phyloP scores from a whole-genome alignment of 2,329 filamentous ascomycete genomes.

The Westerdykella aurantiaca region DNA sequence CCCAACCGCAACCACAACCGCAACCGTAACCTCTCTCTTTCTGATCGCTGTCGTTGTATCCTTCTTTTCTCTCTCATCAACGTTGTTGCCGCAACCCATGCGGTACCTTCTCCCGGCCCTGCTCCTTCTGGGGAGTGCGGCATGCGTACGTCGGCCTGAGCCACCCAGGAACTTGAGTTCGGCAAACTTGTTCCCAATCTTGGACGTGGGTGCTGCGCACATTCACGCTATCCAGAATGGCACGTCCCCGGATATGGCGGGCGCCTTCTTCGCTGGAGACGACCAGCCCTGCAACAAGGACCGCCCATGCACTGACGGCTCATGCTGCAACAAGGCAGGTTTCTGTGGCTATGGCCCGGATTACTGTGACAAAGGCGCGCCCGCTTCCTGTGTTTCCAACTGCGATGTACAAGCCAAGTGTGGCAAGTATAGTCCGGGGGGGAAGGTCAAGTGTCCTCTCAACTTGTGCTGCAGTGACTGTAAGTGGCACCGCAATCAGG shows the following conservation, averaged over 20 bases:
- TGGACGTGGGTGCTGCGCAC: neutral
- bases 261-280: neutral
- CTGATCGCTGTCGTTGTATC: neutral
- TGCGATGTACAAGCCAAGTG: conserved; percentile 35
- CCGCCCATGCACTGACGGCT: neutral
- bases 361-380: conserved; percentile 1
- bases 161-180: neutral
- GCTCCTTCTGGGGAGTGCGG: neutral
- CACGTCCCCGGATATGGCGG: neutral
- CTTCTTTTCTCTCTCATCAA: neutral
- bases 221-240: neutral
- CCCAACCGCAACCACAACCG: neutral
- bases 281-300: neutral
- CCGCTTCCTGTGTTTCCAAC: conserved; percentile 15
- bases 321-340: conserved; percentile 1
- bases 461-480: conserved; percentile 12
- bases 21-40: neutral
- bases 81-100: neutral
- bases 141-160: neutral
- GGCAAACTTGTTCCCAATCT: neutral
- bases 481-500: neutral
- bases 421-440: conserved; percentile 18
- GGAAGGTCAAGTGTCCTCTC: conserved; percentile 6
- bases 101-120: neutral
- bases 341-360: conserved; percentile 1